Conservation (phyloP, 768 basidiomycete genomes). For the Lyophyllum decastes region DNA sequence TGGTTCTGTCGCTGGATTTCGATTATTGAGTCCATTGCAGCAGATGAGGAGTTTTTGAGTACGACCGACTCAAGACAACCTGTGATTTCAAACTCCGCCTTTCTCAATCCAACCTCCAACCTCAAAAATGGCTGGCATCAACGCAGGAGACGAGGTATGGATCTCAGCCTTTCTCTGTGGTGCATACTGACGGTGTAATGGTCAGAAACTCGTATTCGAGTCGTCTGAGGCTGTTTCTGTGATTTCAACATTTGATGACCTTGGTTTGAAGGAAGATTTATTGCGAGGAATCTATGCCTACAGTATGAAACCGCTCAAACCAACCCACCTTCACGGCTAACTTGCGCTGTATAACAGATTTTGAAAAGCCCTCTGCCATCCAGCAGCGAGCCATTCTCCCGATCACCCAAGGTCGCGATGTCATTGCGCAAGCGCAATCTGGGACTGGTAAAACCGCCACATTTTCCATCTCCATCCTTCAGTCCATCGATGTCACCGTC, state of each 20-base stretch:
- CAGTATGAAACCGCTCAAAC: constrained; percentile 53
- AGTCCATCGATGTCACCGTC: constrained; percentile 94
- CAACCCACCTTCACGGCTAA: background rate
- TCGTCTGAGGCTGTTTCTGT: constrained; percentile 91
- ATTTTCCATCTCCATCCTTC: constrained; percentile 96
- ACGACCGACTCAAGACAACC: constrained; percentile 12
- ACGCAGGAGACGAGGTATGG: constrained; percentile 81
- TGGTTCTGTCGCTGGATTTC: constrained; percentile 95
- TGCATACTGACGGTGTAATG: constrained; percentile 8
- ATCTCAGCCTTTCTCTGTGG: constrained; percentile 13
- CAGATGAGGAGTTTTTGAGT: constrained; percentile 15
- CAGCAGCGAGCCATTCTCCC: constrained; percentile 98
- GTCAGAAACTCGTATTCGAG: constrained; percentile 90
- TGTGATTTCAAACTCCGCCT: constrained; percentile 60
- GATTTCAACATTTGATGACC: constrained; percentile 88
- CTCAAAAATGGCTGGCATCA: constrained; percentile 76
- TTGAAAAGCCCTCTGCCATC: constrained; percentile 98
- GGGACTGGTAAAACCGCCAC: constrained; percentile 99
- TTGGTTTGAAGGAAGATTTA: constrained; percentile 92
- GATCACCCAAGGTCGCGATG: constrained; percentile 94
- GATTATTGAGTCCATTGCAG: constrained; percentile 87
- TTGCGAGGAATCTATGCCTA: constrained; percentile 98
- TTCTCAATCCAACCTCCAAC: constrained; percentile 38
- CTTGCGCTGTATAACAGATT: constrained; percentile 46
- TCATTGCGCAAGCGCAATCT: constrained; percentile 98